These are phyloP conservation scores for Fusarium sp. DNA, from an alignment of 2,329 filamentous ascomycete species.

Conservation along the genomic window DNA sequence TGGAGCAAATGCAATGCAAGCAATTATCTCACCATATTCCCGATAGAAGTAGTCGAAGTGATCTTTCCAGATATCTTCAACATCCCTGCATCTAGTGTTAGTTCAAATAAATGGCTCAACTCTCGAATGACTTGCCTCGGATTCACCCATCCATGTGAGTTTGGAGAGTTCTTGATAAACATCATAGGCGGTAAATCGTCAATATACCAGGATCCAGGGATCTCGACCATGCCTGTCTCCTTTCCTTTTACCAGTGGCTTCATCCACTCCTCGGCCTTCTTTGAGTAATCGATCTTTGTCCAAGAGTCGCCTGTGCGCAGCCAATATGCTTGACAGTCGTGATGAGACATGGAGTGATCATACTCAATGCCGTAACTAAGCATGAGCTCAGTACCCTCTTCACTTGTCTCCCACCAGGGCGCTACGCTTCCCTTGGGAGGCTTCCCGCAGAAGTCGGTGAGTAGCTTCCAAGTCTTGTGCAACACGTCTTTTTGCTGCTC, in stretches of 20 bases:
- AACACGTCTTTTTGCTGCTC: conserved; percentile 84
- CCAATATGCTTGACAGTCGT: conserved; percentile 76
- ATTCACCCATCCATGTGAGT: conserved; percentile 11
- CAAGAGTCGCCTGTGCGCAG: conserved; percentile 74
- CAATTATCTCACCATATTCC: not conserved
- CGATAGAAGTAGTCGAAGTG: conserved; percentile 6
- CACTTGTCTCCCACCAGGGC: conserved; percentile 79
- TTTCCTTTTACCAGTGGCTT: conserved; percentile 69
- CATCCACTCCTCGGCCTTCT: conserved; percentile 47
- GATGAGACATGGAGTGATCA: conserved; percentile 72
- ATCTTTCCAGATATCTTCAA: conserved; percentile 10
- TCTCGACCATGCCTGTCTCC: conserved; percentile 73
- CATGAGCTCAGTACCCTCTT: conserved; percentile 74
- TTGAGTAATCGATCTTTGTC: conserved; percentile 75
- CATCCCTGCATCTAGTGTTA: not conserved
- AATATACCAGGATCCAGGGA: conserved; percentile 71
- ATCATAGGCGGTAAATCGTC: conserved; percentile 77
- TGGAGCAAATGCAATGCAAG: fast-evolving
- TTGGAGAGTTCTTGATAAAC: conserved; percentile 60
- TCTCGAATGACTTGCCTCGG: not conserved
- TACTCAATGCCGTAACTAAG: conserved; percentile 77
- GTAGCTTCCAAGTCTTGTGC: conserved; percentile 77
- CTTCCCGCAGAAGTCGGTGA: conserved; percentile 75
- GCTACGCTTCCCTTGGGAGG: conserved; percentile 79
- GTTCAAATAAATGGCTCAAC: fast-evolving